A percentile compares a stretch with the other conserved stretches of the same genome.
Conservation (phyloP, 352 stramenopile species). For the Globisporangium acanthophoron region DNA sequence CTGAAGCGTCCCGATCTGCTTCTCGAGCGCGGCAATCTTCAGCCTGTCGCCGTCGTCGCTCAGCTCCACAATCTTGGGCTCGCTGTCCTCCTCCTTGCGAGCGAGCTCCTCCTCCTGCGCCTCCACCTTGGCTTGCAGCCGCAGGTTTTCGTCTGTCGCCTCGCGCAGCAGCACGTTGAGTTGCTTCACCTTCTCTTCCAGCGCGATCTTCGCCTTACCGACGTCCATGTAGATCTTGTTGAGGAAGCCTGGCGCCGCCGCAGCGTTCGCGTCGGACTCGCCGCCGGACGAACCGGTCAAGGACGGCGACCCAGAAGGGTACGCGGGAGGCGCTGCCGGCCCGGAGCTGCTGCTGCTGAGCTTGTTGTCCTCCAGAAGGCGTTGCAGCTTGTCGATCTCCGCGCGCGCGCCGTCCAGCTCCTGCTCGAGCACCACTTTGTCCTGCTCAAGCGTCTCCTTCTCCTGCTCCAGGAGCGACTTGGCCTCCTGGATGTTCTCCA, state of each 20-base stretch:
- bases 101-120: slow-evolving; percentile 1
- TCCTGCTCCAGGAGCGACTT: slow-evolving; percentile 19
- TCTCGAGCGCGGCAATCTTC: slow-evolving; percentile 16
- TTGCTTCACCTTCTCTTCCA: slow-evolving; percentile 69
- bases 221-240: slow-evolving; percentile 81
- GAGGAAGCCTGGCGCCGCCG: slow-evolving; percentile 38
- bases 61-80: slow-evolving; percentile 17
- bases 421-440: slow-evolving; percentile 25
- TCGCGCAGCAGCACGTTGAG: slow-evolving; percentile 37
- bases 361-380: slow-evolving; percentile 18
- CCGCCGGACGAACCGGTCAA: slow-evolving; percentile 1
- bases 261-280: slow-evolving; percentile 4
- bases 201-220: slow-evolving; percentile 64
- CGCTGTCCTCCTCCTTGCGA: background rate
- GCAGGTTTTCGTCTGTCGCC: slow-evolving; percentile 46
- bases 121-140: slow-evolving; percentile 20
- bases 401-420: slow-evolving; percentile 32
- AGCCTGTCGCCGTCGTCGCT: slow-evolving; percentile 8
- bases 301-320: slow-evolving; percentile 6
- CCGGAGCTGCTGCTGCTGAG: background rate
- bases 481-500: slow-evolving; percentile 32
- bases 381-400: slow-evolving; percentile 29
- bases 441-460: slow-evolving; percentile 14
- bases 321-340: slow-evolving; percentile 2
- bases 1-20: slow-evolving; percentile 18